Evolutionary conservation across 129 eudicot genomes (phyloP), one percentile per base, ranked within the genome.

Genomic region (Helianthus tuberosus): DNA sequence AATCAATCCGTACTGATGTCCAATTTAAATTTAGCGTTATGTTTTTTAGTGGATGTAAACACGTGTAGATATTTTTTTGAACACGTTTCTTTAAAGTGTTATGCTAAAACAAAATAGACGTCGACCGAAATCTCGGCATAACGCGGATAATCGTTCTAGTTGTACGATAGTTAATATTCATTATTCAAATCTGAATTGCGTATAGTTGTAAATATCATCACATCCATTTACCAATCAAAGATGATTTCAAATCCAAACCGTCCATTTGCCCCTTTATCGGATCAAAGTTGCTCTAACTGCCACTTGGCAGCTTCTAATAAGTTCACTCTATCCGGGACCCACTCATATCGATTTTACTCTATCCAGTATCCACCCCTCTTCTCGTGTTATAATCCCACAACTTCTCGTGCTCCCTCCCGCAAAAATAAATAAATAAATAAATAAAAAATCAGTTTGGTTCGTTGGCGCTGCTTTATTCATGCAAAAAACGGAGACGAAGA

Each of bases 381-480:
- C 86, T 85, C 71, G 38, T 43, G 10, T 7, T 3, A 1, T 29
- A 29, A 72, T 75, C 87, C 74, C 85, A 53, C 58, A 73, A 60
- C 57, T 65, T 46, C 16, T 36, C 65, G 3, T 29, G 35, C n/a
- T n/a, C n/a, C n/a, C 55, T 77, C 76, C 87, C 87, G 87, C 86
- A 83, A 88, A 82, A 62, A 41, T n/a, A n/a, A n/a, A n/a, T n/a
- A 71, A 50, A 73, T 71, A 32, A 43, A 20, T 0, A 20, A 20
- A 71, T 44, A 73, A 74, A 32, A 43, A 6, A 82, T 84, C 96
- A 80, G 86, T 88, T 90, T 76, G 81, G 51, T 72, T 68, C 68
- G 80, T 87, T 43, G 47, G 47, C 47, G 89, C 85, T 87, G 91
- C 89, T 88, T 68, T 76, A 41, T 75, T 68, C 86, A 78, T 82